Base-by-base conservation (phyloP, 208 protist species). In the Acanthamoeba lugdunensis region DNA sequence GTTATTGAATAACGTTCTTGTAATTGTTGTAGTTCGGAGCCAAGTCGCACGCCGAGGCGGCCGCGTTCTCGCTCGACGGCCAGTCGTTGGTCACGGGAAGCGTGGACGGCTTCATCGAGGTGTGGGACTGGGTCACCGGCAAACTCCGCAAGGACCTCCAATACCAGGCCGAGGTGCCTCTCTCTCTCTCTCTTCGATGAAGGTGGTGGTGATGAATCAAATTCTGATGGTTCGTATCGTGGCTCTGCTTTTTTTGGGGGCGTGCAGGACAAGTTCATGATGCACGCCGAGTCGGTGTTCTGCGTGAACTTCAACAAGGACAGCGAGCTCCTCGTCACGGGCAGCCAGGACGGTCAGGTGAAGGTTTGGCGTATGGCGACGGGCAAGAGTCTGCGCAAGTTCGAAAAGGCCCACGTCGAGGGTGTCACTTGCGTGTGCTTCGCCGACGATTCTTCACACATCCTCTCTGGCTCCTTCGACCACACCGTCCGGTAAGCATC, bases 361-460 rank as follows among this genome's bases (percentile, higher is more conserved):
- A 90, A 94, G 61, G 92, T 94, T 4, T 94, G 92, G 92, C 56
- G 79, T 8, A 45, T 94, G 28, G 23, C 25, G 28, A 94, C 56
- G 3, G 92, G 92, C 77, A 94, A 79, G 28, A 81, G 75, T 13
- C 41, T 90, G 61, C 75, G 81, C 33, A 94, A 79, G 56, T 94
- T 94, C 50, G 92, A 94, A 21, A 69, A 77, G 52, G 92, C 92
- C 7, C 92, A 94, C 58, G 56, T 65, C 16, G 92, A 90, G 52
- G 92, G 92, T 41, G 92, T 94, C 71, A 94, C 92, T 25, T 94
- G 79, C 30, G 92, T 94, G 6, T 63, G 77, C n/a, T 94, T 94
- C n/a, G 75, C 92, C 28, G 52, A 79, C 28, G 92, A 94, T n/a
- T 63, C 50, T 2, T 81, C 79, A 3, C 71, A 94, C 21, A 75